phyloP scores from a whole-genome alignment of 495 filamentous ascomycete species.

The Beverwykella pulmonaria region DNA sequence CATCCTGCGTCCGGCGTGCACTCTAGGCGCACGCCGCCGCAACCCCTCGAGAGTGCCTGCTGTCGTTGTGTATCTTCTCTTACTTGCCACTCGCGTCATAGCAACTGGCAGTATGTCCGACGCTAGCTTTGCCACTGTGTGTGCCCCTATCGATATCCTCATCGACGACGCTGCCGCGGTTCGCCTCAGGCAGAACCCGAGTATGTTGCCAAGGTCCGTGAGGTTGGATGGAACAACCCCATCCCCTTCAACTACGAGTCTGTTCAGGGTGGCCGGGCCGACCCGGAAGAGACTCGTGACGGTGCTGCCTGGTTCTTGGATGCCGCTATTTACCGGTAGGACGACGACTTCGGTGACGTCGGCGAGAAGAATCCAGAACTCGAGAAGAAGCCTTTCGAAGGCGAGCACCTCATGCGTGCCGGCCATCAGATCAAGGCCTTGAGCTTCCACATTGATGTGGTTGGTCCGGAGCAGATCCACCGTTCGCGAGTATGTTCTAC shows the following conservation, averaged over 20 bases:
- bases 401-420: conserved; percentile 49
- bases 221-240: conserved; percentile 24
- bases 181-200: conserved; percentile 20
- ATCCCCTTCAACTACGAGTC: conserved; percentile 28
- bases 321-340: conserved; percentile 73
- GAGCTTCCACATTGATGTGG: conserved; percentile 59
- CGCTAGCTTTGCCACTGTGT: neutral
- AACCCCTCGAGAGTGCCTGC: no score
- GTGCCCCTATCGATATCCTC: neutral
- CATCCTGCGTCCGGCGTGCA: no score
- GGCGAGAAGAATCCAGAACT: conserved; percentile 69
- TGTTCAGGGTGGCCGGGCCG: conserved; percentile 11
- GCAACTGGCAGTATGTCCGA: conserved; percentile 19
- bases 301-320: conserved; percentile 44
- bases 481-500: conserved; percentile 49
- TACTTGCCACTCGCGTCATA: neutral
- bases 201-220: conserved; percentile 5
- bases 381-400: conserved; percentile 72
- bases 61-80: no score
- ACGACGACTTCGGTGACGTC: conserved; percentile 82
- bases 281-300: conserved; percentile 6
- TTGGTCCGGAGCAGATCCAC: conserved; percentile 58
- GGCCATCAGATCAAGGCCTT: conserved; percentile 52
- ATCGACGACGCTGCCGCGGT: conserved; percentile 5
- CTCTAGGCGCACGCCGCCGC: no score